Evolutionary conservation across 176 grass and related monocot genomes (phyloP).

Genomic region (Paspalum notatum): DNA sequence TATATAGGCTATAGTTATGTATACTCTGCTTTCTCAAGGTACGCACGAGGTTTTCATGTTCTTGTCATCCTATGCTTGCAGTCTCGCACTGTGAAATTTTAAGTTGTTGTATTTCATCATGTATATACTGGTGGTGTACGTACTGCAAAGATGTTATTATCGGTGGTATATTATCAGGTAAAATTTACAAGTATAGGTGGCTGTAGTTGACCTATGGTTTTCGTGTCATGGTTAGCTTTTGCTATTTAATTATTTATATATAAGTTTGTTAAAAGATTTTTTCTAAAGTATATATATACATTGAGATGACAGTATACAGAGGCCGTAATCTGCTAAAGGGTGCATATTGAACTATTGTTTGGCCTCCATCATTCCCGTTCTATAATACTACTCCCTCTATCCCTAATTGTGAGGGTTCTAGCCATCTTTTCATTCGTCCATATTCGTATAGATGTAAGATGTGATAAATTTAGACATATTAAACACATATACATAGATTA

Average conservation of each 20-base stretch:
- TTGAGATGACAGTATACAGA: background rate
- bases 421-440: too few relatives aligned
- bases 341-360: too few relatives aligned
- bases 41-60: background rate
- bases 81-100: background rate
- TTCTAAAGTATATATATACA: too few relatives aligned
- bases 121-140: background rate
- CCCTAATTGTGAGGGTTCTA: too few relatives aligned
- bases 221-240: background rate
- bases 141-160: background rate
- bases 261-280: background rate
- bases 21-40: slow-evolving; percentile 31
- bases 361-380: too few relatives aligned
- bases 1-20: background rate
- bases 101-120: background rate
- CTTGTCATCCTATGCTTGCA: background rate
- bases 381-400: too few relatives aligned
- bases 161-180: background rate
- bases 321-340: background rate
- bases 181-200: background rate
- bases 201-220: background rate
- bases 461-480: too few relatives aligned
- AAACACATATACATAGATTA: too few relatives aligned
- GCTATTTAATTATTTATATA: slow-evolving; percentile 17
- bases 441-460: too few relatives aligned